Evolutionary conservation across 441 rosid species (phyloP).

Genomic region (Daphne laureola): DNA sequence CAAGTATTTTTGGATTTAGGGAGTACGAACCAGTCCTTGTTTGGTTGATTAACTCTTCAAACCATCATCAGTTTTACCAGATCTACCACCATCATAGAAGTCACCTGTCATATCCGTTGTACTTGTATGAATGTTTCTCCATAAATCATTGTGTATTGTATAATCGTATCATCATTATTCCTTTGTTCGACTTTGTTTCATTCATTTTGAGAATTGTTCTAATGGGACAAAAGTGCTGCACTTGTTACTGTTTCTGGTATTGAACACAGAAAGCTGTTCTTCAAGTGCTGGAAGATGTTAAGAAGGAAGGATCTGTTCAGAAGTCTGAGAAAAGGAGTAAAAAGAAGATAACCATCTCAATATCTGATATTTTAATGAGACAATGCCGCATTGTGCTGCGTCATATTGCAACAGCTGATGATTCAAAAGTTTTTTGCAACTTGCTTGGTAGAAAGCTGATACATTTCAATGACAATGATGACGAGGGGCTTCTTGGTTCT

Average conservation of each 20-base stretch:
- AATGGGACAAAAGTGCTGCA: conserved; percentile 18
- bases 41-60: too few species aligned
- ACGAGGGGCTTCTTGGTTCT: conserved; percentile 95
- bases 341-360: conserved; percentile 43
- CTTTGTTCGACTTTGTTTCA: conserved; percentile 4
- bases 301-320: conserved; percentile 39
- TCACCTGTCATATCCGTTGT: not conserved
- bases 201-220: not conserved
- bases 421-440: conserved; percentile 79
- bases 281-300: conserved; percentile 72
- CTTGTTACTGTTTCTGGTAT: conserved; percentile 22
- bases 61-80: too few species aligned
- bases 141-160: not conserved
- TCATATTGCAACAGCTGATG: conserved; percentile 78
- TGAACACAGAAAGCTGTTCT: conserved; percentile 96
- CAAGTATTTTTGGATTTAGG: too few species aligned
- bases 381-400: conserved; percentile 84
- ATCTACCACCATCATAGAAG: too few species aligned
- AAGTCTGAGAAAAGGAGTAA: conserved; percentile 46
- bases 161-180: not conserved
- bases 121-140: not conserved
- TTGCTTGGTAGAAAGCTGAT: conserved; percentile 78
- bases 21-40: too few species aligned
- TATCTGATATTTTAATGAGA: conserved; percentile 85
- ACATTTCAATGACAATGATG: conserved; percentile 74